phyloP scores from a whole-genome alignment of 768 basidiomycete species.

The Neoboletus subvelutipes region DNA sequence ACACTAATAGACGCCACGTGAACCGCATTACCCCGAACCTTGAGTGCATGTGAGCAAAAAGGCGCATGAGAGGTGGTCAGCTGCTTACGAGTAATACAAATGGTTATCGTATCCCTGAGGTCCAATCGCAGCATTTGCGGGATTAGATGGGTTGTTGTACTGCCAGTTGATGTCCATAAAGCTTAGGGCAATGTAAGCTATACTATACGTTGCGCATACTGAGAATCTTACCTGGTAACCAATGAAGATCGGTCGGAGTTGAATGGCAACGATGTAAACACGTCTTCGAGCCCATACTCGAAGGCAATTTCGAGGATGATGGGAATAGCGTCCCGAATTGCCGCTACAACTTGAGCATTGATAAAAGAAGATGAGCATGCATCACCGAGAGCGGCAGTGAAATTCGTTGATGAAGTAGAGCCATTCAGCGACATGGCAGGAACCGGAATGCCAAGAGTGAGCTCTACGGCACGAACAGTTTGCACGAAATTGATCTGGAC shows the following conservation, averaged over 20 bases:
- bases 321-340: constrained; percentile 36
- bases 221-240: constrained; percentile 37
- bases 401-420: constrained; percentile 32
- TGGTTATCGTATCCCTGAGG: constrained; percentile 80
- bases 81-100: constrained; percentile 66
- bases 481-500: constrained; percentile 71
- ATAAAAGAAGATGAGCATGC: constrained; percentile 20
- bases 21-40: constrained; percentile 56
- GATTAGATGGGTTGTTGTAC: constrained; percentile 64
- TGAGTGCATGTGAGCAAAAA: constrained; percentile 7
- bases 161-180: constrained; percentile 88
- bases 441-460: constrained; percentile 53
- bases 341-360: constrained; percentile 32
- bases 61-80: background rate
- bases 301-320: constrained; percentile 34
- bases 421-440: constrained; percentile 5
- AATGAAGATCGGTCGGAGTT: constrained; percentile 27
- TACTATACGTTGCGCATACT: background rate
- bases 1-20: background rate
- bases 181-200: constrained; percentile 36
- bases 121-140: constrained; percentile 64
- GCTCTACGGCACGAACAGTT: constrained; percentile 64
- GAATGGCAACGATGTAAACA: constrained; percentile 25
- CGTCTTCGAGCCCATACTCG: constrained; percentile 19
- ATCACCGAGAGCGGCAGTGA: constrained; percentile 34